Base-by-base conservation (phyloP, 345 rosid species). In the Clarkia xantiana region DNA sequence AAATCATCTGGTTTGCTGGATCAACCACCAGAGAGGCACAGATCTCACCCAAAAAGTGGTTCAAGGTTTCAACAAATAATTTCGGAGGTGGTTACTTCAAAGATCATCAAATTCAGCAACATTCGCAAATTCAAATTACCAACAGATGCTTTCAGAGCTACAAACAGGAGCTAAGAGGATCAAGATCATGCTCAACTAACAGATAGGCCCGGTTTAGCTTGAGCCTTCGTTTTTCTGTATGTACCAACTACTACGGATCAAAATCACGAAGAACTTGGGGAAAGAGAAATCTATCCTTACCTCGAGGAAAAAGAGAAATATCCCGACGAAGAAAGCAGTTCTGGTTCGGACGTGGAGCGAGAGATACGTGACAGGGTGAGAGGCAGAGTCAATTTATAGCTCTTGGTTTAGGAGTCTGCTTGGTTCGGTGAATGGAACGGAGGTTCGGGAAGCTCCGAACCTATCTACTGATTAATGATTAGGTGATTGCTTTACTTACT, bases 391-490 rank as follows among this genome's bases (percentile, higher is more conserved):
- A 23, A 44, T 18, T 10, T 68, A 59, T 59, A 59, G 36, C 25
- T 22, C 25, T 22, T 22, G 25, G 25, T 22, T 2, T 22, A 22
- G 25, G 25, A 22, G 25, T 22, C 25, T 22, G 25, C 25, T 22
- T 22, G 25, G 25, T 22, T 22, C 5, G 25, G 25, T 22, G 25
- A 7, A 29, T 7, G 36, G 49, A 60, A 49, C 13, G 3, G 36
- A 10, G 36, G 6, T 12, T 42, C 42, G 14, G 62, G 18, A 12
- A 20, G 11, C 3, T 20, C 63, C 64, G 64, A 54, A 45, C 57
- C 67, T 51, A 49, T 50, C 57, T 54, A 13, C 56, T 14, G 62
- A 42, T 38, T 23, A 38, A 52, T 14, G 62, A 42, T 38, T 23
- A 38, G 40, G 1, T 34, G n/a, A 11, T 14, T 29, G 36, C 36